phyloP scores from a whole-genome alignment of 176 grass and related monocot species.

The Hyparrhenia diplandra region DNA sequence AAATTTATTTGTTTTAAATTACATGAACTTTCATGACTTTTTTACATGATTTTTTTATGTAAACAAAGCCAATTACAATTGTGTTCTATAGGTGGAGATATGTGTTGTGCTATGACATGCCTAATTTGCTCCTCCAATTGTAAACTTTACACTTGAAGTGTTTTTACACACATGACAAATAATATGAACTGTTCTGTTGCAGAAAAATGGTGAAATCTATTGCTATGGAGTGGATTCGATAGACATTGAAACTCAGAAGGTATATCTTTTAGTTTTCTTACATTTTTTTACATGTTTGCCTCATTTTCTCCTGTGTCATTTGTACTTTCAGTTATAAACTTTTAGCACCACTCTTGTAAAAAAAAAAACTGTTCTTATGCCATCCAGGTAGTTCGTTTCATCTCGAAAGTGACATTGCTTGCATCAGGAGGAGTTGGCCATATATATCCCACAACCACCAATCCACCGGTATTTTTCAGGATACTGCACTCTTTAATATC shows the following conservation, averaged over 20 bases:
- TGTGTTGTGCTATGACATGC: neutral
- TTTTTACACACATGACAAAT: neutral
- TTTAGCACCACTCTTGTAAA: slow-evolving; percentile 2
- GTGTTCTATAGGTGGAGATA: neutral
- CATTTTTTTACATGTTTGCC: neutral
- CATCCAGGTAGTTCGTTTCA: slow-evolving; percentile 78
- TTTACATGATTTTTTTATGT: neutral
- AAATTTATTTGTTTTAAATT: neutral
- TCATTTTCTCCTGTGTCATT: slow-evolving; percentile 11
- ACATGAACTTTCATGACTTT: neutral
- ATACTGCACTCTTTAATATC: neutral
- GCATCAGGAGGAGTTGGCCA: slow-evolving; percentile 94
- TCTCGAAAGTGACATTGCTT: slow-evolving; percentile 90
- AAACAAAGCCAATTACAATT: neutral
- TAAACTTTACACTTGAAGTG: neutral
- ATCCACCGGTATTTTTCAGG: slow-evolving; percentile 68
- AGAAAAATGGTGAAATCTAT: slow-evolving; percentile 62
- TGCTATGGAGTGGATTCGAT: slow-evolving; percentile 96
- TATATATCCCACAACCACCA: slow-evolving; percentile 95
- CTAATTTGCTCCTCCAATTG: slow-evolving; percentile 6
- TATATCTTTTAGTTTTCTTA: slow-evolving; percentile 31
- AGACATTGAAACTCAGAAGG: slow-evolving; percentile 76
- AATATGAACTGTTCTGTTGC: slow-evolving; percentile 25
- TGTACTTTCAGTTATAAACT: neutral
- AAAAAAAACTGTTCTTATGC: slow-evolving; percentile 16